Conservation (phyloP, 2,329 filamentous ascomycete species). For the Paraphoma chrysanthemicola region DNA sequence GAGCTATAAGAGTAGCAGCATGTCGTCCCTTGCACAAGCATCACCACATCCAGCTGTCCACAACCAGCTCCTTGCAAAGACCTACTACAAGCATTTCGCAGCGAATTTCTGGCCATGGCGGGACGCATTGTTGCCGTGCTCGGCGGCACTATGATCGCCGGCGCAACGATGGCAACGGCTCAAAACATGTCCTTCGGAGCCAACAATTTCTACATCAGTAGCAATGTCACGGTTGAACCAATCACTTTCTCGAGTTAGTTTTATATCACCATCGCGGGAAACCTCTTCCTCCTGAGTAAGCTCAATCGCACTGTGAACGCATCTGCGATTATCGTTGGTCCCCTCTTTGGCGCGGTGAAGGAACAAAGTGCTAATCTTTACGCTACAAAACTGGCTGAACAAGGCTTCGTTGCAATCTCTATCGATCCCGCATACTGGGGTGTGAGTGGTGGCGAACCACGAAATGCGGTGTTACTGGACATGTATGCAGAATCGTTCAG, state of each 20-base stretch:
- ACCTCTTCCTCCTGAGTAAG: conserved; percentile 12
- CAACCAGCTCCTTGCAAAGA: too few species aligned
- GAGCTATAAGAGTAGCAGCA: too few species aligned
- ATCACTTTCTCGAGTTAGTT: conserved; percentile 16
- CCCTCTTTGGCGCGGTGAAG: conserved; percentile 40
- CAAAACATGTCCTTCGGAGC: conserved; percentile 21
- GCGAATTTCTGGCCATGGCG: too few species aligned
- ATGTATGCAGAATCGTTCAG: conserved; percentile 39
- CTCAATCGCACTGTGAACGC: conserved; percentile 8
- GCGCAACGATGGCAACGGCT: too few species aligned
- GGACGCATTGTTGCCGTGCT: too few species aligned
- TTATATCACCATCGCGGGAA: conserved; percentile 12
- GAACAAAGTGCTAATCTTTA: conserved; percentile 42
- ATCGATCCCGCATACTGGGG: conserved; percentile 34
- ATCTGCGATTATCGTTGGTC: conserved; percentile 36
- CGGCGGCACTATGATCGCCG: too few species aligned
- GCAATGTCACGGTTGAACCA: conserved; percentile 13
- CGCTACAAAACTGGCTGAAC: conserved; percentile 36
- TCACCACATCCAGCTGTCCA: too few species aligned
- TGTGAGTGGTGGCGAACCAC: conserved; percentile 31
- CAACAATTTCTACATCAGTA: conserved; percentile 21
- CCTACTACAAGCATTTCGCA: too few species aligned
- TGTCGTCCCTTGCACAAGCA: too few species aligned
- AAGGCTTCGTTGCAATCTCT: conserved; percentile 34
- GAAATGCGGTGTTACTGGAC: conserved; percentile 33